These are phyloP conservation scores for Herpotrichia juniperi DNA, from an alignment of 2,329 filamentous ascomycete species.

Conservation along the genomic window DNA sequence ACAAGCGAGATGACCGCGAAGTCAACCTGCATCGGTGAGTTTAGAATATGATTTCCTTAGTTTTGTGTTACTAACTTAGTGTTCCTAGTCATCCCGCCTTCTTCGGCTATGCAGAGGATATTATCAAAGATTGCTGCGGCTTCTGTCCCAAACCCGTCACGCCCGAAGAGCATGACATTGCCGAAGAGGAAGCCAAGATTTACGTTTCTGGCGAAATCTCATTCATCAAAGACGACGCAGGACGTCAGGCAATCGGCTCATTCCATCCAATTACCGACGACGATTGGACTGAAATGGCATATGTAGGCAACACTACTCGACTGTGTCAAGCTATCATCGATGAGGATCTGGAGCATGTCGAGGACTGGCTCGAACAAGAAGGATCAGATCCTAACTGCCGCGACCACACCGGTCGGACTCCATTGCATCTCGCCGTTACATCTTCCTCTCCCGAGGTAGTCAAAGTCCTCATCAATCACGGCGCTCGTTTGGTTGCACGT, in stretches of 20 bases:
- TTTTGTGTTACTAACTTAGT: too few relatives aligned
- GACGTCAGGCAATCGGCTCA: constrained; percentile 72
- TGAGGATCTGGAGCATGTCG: constrained; percentile 70
- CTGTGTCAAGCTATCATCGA: constrained; percentile 84
- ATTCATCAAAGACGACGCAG: constrained; percentile 82
- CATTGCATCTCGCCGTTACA: constrained; percentile 76
- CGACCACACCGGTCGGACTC: constrained; percentile 78
- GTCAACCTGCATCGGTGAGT: constrained; percentile 80
- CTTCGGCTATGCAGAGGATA: constrained; percentile 72
- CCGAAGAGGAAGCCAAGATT: constrained; percentile 73
- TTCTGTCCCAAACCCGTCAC: constrained; percentile 74
- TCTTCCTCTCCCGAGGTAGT: constrained; percentile 74
- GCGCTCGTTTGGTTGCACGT: constrained; percentile 74
- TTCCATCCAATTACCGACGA: constrained; percentile 83
- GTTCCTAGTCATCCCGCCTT: constrained; percentile 91
- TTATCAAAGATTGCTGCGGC: constrained; percentile 82
- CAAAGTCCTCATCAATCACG: constrained; percentile 71
- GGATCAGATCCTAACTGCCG: constrained; percentile 73
- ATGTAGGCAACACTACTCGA: constrained; percentile 77
- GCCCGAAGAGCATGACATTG: constrained; percentile 72
- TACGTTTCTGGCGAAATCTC: constrained; percentile 76
- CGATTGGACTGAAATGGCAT: constrained; percentile 92
- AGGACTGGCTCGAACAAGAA: constrained; percentile 72
- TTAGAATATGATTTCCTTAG: too few relatives aligned
- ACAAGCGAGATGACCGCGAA: constrained; percentile 73